Base-by-base conservation (phyloP, 495 filamentous ascomycete genomes). In the Penicillium mononematosum region DNA sequence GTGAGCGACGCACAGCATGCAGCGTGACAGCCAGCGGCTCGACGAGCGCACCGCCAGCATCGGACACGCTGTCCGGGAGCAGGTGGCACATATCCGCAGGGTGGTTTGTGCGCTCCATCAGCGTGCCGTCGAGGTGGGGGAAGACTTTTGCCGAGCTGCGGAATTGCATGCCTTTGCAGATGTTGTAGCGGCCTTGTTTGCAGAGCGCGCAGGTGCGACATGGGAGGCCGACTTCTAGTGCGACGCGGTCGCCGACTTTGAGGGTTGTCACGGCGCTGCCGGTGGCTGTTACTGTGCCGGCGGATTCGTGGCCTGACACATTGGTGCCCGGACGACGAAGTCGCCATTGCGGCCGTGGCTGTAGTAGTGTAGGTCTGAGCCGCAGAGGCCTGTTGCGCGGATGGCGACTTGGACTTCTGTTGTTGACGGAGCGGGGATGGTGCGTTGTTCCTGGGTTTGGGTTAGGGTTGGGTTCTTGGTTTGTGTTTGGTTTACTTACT, bases 321-420 rank as follows among this genome's bases (percentile, higher is more conserved):
- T 75, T 16, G 90, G 90, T 44, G 79, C 76, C 49, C 81, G 87
- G 25, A 88, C 84, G 55, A 87, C 83, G 69, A 94, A 87, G 70
- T 90, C 87, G 51, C 90, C 90, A 64, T 92, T 92, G 69, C 87
- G 86, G 63, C 88, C 90, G 72, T 92, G 88, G 62, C 81, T 86
- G 77, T 90, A 94, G 77, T 94, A 94, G 64, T 88, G 87, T 6
- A 92, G 82, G 73, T 94, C 90, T 3, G 88, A 91, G 60, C 90
- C 90, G 70, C 89, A 92, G 68, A 94, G 84, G 31, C 88, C 88
- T 2, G 89, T 92, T 20, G 86, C 83, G 67, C 81, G 82, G 64
- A 92, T 77, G 62, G 85, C 79, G 62, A 92, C 79, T 75, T 92
- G 90, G 49, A 92, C 81, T 62, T 92, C 85, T 16, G 75, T 78